phyloP scores from a whole-genome alignment of 176 grass and related monocot genomes.

The Typha latifolia region DNA sequence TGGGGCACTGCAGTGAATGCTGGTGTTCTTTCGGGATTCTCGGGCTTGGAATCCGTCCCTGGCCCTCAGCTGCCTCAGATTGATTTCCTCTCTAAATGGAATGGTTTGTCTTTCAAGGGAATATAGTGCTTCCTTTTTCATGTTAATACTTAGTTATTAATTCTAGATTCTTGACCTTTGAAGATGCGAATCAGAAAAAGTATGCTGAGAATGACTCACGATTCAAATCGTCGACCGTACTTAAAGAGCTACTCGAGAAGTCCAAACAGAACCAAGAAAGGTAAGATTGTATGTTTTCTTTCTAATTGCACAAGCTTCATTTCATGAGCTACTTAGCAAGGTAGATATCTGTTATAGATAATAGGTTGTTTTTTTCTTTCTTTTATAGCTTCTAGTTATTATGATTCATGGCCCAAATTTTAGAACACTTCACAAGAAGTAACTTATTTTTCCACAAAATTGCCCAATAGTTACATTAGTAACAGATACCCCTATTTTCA shows the following conservation, averaged over 20 bases:
- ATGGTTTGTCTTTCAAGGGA: constrained; percentile 34
- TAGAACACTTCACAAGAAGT: too few species aligned
- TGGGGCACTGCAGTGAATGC: constrained; percentile 53
- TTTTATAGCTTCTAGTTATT: too few species aligned
- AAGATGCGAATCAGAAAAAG: constrained; percentile 87
- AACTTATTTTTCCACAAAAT: too few species aligned
- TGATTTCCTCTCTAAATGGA: constrained; percentile 86
- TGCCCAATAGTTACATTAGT: too few species aligned
- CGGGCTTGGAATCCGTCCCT: constrained; percentile 68
- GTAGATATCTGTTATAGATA: neutral
- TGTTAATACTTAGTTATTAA: neutral
- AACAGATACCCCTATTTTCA: too few species aligned
- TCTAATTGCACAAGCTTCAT: neutral
- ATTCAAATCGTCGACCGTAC: constrained; percentile 73
- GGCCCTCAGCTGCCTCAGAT: constrained; percentile 61
- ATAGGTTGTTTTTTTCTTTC: too few species aligned
- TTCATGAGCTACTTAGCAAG: neutral
- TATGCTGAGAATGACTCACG: constrained; percentile 68
- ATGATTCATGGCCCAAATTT: too few species aligned
- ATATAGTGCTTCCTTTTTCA: constrained; percentile 6
- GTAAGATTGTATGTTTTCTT: constrained; percentile 11
- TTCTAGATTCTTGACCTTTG: neutral
- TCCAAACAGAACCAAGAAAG: constrained; percentile 78
- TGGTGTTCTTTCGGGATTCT: constrained; percentile 80
- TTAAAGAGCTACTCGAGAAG: constrained; percentile 78